Evolutionary conservation across 2,329 filamentous ascomycete genomes (phyloP).

Genomic region (Aschersonia sp.): DNA sequence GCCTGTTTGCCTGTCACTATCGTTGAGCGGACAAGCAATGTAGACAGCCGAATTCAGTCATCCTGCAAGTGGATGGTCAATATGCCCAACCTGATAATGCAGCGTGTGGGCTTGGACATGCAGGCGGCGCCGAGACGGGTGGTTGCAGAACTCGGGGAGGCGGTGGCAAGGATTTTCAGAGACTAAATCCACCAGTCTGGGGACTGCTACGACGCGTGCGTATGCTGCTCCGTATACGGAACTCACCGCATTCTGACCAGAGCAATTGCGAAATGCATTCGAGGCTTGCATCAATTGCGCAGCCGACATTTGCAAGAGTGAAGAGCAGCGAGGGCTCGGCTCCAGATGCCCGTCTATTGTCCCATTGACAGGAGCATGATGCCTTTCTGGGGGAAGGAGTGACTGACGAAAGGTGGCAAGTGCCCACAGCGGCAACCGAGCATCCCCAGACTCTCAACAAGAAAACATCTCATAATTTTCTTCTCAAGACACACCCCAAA

Average conservation of each 20-base stretch:
- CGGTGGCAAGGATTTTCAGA: background rate
- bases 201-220: background rate
- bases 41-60: constrained; percentile 4
- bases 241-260: no score
- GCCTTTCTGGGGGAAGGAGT: background rate
- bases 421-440: background rate
- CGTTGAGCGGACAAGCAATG: constrained; percentile 3
- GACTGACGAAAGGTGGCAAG: background rate
- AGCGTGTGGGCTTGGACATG: constrained; percentile 2
- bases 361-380: background rate
- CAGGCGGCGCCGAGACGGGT: constrained; percentile 8
- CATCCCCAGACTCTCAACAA: background rate
- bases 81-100: constrained; percentile 1
- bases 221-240: no score
- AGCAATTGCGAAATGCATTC: no score
- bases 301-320: background rate
- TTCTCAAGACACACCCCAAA: background rate
- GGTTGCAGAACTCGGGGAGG: constrained; percentile 7
- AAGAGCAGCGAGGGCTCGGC: background rate
- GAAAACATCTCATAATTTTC: background rate
- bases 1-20: constrained; percentile 4
- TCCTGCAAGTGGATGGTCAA: background rate
- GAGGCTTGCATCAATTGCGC: no score
- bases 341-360: background rate
- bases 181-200: background rate